A percentile compares a stretch with the other conserved stretches of the same genome.
Conservation (phyloP, 345 rosid species). For the Anacardium occidentale region DNA sequence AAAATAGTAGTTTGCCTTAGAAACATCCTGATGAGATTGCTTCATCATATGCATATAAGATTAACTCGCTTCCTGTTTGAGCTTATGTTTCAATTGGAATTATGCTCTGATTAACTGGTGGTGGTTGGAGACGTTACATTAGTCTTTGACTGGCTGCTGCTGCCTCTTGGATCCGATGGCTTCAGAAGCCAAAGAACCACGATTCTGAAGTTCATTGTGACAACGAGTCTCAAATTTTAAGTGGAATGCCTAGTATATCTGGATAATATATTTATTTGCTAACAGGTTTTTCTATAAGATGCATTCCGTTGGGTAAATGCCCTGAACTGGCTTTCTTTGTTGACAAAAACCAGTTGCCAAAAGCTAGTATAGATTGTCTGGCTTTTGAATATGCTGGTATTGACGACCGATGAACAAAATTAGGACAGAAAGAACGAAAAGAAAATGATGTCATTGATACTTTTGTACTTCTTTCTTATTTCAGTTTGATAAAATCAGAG, state of each 20-base stretch:
- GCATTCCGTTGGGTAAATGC: too few relatives aligned
- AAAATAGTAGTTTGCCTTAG: slow-evolving; percentile 15
- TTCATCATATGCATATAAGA: neutral
- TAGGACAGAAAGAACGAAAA: too few relatives aligned
- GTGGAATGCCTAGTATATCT: neutral
- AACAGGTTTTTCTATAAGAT: too few relatives aligned
- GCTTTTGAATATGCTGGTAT: too few relatives aligned
- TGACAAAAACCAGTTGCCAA: too few relatives aligned
- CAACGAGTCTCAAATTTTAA: neutral
- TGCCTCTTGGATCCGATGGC: neutral
- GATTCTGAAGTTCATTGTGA: neutral
- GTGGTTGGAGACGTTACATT: too few relatives aligned
- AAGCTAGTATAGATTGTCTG: too few relatives aligned
- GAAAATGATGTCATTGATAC: too few relatives aligned
- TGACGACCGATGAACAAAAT: too few relatives aligned
- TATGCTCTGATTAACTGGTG: too few relatives aligned
- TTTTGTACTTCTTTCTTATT: neutral
- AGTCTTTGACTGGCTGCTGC: too few relatives aligned
- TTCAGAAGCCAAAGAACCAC: neutral
- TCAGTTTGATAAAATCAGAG: neutral
- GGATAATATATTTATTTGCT: neutral
- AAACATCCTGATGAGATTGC: slow-evolving; percentile 16
- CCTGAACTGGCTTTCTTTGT: too few relatives aligned
- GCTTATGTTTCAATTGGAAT: neutral
- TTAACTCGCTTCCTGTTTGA: neutral